These are phyloP conservation scores for Plasmodium relictum DNA, from an alignment of 169 alveolate species.

Conservation along the genomic window DNA sequence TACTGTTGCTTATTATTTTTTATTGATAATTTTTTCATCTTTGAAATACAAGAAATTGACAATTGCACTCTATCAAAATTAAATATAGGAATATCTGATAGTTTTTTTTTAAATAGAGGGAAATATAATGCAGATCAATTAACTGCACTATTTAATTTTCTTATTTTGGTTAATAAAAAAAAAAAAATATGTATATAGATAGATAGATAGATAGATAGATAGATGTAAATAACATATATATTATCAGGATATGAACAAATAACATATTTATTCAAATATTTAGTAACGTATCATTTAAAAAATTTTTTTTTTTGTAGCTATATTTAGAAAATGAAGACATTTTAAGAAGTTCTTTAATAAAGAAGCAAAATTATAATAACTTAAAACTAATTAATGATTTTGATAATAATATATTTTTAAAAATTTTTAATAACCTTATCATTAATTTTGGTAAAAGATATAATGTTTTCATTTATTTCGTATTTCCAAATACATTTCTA, in stretches of 20 bases:
- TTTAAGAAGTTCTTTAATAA: slow-evolving; percentile 23
- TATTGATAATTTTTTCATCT: slow-evolving; percentile 20
- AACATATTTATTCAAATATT: slow-evolving; percentile 2
- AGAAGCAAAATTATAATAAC: not conserved
- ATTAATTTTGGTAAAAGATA: slow-evolving; percentile 11
- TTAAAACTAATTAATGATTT: slow-evolving; percentile 5
- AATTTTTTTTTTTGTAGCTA: slow-evolving; percentile 18
- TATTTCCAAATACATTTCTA: not conserved
- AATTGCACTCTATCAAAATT: slow-evolving; percentile 10
- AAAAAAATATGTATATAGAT: too few relatives aligned
- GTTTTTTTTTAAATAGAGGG: slow-evolving; percentile 16
- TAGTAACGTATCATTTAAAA: not conserved
- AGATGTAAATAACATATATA: not conserved
- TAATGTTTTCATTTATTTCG: not conserved
- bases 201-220: not conserved
- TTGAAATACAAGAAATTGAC: not conserved
- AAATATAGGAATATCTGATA: slow-evolving; percentile 22
- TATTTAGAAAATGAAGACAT: slow-evolving; percentile 37
- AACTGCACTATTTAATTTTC: slow-evolving; percentile 21
- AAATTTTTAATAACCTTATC: slow-evolving; percentile 26
- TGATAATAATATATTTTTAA: slow-evolving; percentile 20
- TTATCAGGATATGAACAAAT: not conserved
- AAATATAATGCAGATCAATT: not conserved
- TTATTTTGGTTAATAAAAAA: slow-evolving; percentile 27
- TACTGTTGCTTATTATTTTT: slow-evolving; percentile 52